Base-by-base conservation (phyloP, 352 stramenopile species). In the Phytophthora vignae region DNA sequence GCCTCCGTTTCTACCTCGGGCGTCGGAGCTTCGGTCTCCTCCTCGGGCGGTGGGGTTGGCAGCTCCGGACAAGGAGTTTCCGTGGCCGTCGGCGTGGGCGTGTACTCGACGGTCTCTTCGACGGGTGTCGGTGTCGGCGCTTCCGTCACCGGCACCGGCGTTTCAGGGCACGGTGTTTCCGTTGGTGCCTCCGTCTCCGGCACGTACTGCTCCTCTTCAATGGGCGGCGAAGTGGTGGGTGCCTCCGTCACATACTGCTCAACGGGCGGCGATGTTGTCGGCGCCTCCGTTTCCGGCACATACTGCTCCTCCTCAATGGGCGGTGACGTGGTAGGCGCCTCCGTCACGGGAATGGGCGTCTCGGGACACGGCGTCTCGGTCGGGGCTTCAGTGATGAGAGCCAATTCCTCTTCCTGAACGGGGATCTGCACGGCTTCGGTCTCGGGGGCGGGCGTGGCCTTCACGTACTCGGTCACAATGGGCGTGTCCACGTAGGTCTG, bases 11-110 rank as follows among this genome's bases (percentile, higher is more conserved):
- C 22, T 12, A 36, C 31, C 38, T 40, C 38, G 17, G 36, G 36
- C 36, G 36, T 44, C 36, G 36, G 38, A 10, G 29, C 29, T 33
- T 44, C 55, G 2, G 25, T 15, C 8, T 60, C 50, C 25, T 49
- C 59, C 31, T 75, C 50, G 14, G 60, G 55, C 2, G 1, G 21
- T 1, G 64, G 64, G 2, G 58, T 70, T 10, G 70, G 70, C 17
- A 70, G 42, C 22, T 22, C 46, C 17, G 71, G 60, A 6, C 61
- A 78, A 4, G 67, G 71, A 6, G 66, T 67, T 19, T 72, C 66
- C 1, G 64, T 77, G 15, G 38, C 53, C 2, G 59, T 56, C 25
- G 53, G 53, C n/a, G 49, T 64, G 1, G 49, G 62, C 3, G 49
- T 36, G 25, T 71, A 60, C 36, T 52, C 21, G 12, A 67, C 36